Base-by-base conservation (phyloP, 176 grass and related monocot genomes). In the Areca catechu region DNA sequence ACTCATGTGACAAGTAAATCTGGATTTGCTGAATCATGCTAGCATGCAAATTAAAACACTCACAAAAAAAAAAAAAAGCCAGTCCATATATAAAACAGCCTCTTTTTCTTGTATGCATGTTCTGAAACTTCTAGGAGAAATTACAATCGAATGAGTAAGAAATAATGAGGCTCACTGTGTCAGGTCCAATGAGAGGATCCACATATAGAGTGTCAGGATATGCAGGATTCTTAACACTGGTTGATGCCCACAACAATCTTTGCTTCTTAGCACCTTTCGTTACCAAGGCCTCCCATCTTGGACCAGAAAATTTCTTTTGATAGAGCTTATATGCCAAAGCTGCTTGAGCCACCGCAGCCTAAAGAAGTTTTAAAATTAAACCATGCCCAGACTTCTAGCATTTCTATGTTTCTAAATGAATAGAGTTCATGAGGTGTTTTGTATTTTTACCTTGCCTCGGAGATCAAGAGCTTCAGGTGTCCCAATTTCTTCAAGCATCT, bases 261-360 rank as follows among this genome's bases (percentile, higher is more conserved):
- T 98, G 94, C 63, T 98, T 98, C 84, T 83, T 98, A 19, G 94
- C 94, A 67, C 94, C 94, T 68, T 98, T 98, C 76, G 92, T 98
- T 3, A 82, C 94, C 75, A 98, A 89, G 61, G 88, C 88, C 52
- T 98, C 94, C 94, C 94, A 98, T 51, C 94, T 86, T 5, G 94
- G 94, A 20, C 94, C 94, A 53, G 94, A 98, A 58, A 98, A 98
- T 75, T 98, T 98, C 79, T 98, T 82, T 34, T 78, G 81, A 78
- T 98, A 98, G 22, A 93, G 84, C 60, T 89, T 81, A 63, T 98
- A 93, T 52, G 94, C 94, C 50, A 98, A 62, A 76, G 83, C 86
- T 15, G 94, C 94, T 57, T 98, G 94, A 51, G 94, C 94, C 16
- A 98, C 94, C 0, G 94, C 94, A 76, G 94, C 94, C 94, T 98